phyloP scores from a whole-genome alignment of 2,329 filamentous ascomycete species.

The Nakataea oryzae region DNA sequence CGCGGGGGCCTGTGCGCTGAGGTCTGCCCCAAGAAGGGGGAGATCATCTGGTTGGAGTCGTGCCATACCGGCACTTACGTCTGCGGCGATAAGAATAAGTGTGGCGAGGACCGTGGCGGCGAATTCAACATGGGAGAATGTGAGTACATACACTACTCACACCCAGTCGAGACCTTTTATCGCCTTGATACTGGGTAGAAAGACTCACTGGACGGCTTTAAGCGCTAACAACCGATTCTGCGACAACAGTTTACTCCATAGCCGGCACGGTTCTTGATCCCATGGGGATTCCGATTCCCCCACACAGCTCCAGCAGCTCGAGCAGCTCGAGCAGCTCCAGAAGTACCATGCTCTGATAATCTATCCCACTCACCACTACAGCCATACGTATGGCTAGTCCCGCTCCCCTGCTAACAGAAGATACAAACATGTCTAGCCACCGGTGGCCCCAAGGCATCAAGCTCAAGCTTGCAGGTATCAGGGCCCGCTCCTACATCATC shows the following conservation, averaged over 20 bases:
- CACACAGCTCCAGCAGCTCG: background rate
- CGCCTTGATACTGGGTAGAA: no score
- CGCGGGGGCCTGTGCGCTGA: background rate
- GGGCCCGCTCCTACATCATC: background rate
- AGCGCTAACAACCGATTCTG: background rate
- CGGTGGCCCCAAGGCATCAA: background rate
- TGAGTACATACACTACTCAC: background rate
- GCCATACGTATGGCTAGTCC: background rate
- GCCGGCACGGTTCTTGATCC: background rate
- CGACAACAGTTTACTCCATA: background rate
- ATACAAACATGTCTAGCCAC: background rate
- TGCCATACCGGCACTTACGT: background rate
- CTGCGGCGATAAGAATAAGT: background rate
- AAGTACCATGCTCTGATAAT: background rate
- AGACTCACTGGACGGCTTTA: no score
- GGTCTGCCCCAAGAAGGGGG: background rate
- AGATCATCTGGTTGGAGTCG: background rate
- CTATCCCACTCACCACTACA: background rate
- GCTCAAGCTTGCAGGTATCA: background rate
- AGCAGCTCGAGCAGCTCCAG: background rate
- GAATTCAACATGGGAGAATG: background rate
- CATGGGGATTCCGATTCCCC: background rate
- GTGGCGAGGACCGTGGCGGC: background rate
- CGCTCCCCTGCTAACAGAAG: background rate
- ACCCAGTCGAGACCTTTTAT: no score